These are phyloP conservation scores for Limonium bicolor DNA, from an alignment of 148 eudicot genomes.

Conservation along the genomic window DNA sequence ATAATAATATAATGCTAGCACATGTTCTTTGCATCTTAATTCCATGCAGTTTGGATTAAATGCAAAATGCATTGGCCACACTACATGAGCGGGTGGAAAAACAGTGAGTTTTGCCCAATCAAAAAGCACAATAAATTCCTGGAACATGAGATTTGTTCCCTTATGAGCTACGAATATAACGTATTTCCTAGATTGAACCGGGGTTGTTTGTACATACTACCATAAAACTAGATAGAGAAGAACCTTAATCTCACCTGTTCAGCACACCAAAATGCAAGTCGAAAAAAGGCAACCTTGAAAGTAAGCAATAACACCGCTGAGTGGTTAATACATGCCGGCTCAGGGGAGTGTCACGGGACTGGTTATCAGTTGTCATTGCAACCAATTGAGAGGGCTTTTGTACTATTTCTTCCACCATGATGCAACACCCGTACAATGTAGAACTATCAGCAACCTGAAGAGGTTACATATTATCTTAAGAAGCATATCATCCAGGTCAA, in stretches of 20 bases:
- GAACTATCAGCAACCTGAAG: constrained; percentile 82
- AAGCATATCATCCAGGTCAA: not conserved
- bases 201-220: too few species aligned
- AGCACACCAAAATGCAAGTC: constrained; percentile 89
- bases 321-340: constrained; percentile 72
- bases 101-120: too few species aligned
- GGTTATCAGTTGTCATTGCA: constrained; percentile 58
- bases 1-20: too few species aligned
- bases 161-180: too few species aligned
- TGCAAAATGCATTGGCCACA: too few species aligned
- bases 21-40: too few species aligned
- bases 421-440: constrained; percentile 85
- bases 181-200: too few species aligned
- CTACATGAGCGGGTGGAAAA: too few species aligned
- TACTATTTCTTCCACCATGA: constrained; percentile 79
- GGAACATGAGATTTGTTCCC: too few species aligned
- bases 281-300: constrained; percentile 80
- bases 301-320: constrained; percentile 89
- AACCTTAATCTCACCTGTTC: constrained; percentile 44
- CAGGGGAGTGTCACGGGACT: constrained; percentile 28
- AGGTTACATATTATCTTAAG: constrained; percentile 9
- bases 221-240: too few species aligned
- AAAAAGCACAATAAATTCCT: too few species aligned
- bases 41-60: too few species aligned
- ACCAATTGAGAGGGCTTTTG: constrained; percentile 73